Evolutionary conservation across 352 stramenopile genomes (phyloP).

Genomic region (Pythium phragmiticola): DNA sequence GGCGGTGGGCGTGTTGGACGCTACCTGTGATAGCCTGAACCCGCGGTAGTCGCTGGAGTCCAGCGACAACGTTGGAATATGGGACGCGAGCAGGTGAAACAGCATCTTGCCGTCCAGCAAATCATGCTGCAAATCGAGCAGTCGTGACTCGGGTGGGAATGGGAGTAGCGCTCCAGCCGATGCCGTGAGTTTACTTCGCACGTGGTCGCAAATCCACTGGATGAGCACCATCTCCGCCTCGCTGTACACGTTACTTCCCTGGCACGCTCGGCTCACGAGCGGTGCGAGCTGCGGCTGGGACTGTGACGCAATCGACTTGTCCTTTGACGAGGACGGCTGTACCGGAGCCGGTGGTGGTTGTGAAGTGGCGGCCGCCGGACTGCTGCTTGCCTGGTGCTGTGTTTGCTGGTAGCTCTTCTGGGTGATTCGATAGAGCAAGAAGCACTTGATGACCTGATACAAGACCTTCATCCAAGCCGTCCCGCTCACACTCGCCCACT

Average conservation of each 20-base stretch:
- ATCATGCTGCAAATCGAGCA: constrained; percentile 63
- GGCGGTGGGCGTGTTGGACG: constrained; percentile 5
- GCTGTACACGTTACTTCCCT: constrained; percentile 91
- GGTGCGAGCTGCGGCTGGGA: background rate
- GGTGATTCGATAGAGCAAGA: constrained; percentile 89
- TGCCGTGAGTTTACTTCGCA: constrained; percentile 32
- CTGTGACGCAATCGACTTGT: constrained; percentile 4
- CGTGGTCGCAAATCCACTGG: constrained; percentile 87
- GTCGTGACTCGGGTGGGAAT: constrained; percentile 23
- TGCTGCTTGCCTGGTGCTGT: constrained; percentile 10
- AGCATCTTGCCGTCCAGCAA: constrained; percentile 77
- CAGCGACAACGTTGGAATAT: constrained; percentile 82
- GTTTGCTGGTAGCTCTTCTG: constrained; percentile 52
- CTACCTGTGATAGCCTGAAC: constrained; percentile 36
- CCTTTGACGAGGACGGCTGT: constrained; percentile 7
- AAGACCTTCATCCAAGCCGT: constrained; percentile 86
- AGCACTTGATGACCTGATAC: constrained; percentile 92
- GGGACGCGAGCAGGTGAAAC: constrained; percentile 82
- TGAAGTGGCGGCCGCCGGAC: background rate
- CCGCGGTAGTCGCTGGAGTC: constrained; percentile 65
- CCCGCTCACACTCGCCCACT: constrained; percentile 50
- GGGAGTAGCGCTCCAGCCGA: background rate
- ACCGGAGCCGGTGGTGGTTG: constrained; percentile 14
- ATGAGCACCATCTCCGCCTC: constrained; percentile 90
- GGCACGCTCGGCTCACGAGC: constrained; percentile 27